A percentile compares a stretch with the other conserved stretches of the same genome.
phyloP scores from a whole-genome alignment of 2,329 filamentous ascomycete genomes.

The Cordyceps cicadae region DNA sequence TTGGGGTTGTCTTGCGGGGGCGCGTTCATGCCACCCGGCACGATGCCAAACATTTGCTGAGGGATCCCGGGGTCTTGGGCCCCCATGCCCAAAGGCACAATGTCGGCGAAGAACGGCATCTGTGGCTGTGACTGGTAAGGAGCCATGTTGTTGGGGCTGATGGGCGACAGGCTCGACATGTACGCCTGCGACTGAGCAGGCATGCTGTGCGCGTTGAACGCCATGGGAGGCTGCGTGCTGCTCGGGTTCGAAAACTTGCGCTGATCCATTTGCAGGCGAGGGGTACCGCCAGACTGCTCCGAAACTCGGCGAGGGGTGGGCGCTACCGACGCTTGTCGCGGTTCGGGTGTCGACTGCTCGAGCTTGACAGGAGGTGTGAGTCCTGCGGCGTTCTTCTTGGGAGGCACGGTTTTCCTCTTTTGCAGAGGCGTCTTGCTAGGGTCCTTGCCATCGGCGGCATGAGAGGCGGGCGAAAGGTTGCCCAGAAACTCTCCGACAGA shows the following conservation, averaged over 20 bases:
- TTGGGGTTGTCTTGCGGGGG: conserved; percentile 25
- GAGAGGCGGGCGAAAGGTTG: conserved; percentile 56
- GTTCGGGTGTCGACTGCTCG: conserved; percentile 16
- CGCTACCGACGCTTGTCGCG: neutral
- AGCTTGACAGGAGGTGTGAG: conserved; percentile 13
- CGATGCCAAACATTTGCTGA: conserved; percentile 60
- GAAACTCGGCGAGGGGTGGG: conserved; percentile 7
- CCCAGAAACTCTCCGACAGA: conserved; percentile 93
- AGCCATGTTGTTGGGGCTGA: conserved; percentile 40
- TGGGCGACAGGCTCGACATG: conserved; percentile 39
- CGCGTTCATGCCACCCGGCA: conserved; percentile 31
- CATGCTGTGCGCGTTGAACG: conserved; percentile 34
- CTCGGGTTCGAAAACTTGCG: conserved; percentile 34
- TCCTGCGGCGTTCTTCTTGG: conserved; percentile 27
- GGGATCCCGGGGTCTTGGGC: conserved; percentile 45
- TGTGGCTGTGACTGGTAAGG: conserved; percentile 31
- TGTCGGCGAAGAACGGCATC: conserved; percentile 38
- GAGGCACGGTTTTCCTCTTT: conserved; percentile 21
- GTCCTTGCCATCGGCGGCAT: conserved; percentile 36
- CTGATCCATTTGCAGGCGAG: conserved; percentile 27
- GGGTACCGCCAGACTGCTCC: conserved; percentile 1
- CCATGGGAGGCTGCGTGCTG: conserved; percentile 4
- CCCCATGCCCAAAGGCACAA: conserved; percentile 44
- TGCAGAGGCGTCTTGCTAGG: conserved; percentile 23
- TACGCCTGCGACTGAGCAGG: conserved; percentile 35